Evolutionary conservation across 306 rosid species (phyloP), one percentile per base, ranked within the genome.

Genomic region (Quercus mongolica): DNA sequence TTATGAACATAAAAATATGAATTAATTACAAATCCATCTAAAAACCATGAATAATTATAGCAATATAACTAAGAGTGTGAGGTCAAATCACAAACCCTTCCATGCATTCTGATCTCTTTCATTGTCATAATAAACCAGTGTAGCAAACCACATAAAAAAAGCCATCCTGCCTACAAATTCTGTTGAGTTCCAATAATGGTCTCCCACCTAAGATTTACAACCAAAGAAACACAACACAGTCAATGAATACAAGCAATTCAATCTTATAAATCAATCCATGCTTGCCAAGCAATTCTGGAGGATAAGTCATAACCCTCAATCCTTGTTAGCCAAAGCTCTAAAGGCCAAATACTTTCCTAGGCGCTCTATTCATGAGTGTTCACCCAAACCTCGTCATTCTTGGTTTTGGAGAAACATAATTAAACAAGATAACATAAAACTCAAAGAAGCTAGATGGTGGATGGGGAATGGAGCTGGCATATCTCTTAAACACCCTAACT

Each of bases 131-230:
- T 95, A 91, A 80, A 95, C 98, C 4, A 97, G 98, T 41, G 98
- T 95, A 51, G 99, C 99, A 74, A 94, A 95, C 99, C 99, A 95
- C 84, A 92, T 86, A 82, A 95, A 95, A 95, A 80, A 85, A 90
- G 5, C 99, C 99, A 1, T 98, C 23, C 23, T 0, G 99, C 88
- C 98, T 87, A 76, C 93, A 93, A 93, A 95, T 78, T 83, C 99
- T 88, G 61, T 95, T 93, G 73, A 95, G 97, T 88, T 95, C 99
- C 65, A 81, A 72, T n/a, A 95, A 81, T 21, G 98, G 96, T 85
- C 88, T 92, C 76, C 98, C 98, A 57, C 99, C 99, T 92, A 78
- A 58, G 56, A 68, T 70, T 71, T 67, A 44, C 54, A 72, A 78
- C 73, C 74, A 81, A 25, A 77, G 71, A 62, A 65, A 72, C 35